A percentile compares a stretch with the other conserved stretches of the same genome.
Evolutionary conservation across 2,329 filamentous ascomycete genomes (phyloP).

Genomic region (Fusarium austroafricanum): DNA sequence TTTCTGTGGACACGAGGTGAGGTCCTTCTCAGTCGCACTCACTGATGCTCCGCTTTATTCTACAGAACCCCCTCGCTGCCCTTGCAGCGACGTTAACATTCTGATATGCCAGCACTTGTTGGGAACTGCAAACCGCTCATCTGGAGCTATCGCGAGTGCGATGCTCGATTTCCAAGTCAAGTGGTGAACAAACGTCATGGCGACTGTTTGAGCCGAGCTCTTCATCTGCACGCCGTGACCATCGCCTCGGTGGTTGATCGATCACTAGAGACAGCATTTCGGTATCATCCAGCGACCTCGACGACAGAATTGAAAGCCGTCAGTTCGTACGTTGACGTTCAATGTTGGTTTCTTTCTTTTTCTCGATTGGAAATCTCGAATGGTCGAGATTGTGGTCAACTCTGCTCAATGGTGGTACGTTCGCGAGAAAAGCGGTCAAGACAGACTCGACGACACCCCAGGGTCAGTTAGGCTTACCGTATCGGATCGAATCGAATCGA

Average conservation of each 20-base stretch:
- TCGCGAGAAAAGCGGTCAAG: slow-evolving; percentile 18
- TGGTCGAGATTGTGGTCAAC: background rate
- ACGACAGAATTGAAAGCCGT: background rate
- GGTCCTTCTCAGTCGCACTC: background rate
- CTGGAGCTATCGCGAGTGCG: slow-evolving; percentile 3
- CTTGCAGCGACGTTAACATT: background rate
- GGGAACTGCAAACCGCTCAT: background rate
- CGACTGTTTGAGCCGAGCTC: background rate
- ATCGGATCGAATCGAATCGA: background rate
- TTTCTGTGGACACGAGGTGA: background rate
- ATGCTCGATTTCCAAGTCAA: background rate
- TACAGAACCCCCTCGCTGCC: background rate
- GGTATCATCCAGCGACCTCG: background rate
- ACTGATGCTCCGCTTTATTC: background rate
- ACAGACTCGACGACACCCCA: background rate
- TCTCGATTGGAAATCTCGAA: background rate
- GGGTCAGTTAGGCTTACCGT: background rate
- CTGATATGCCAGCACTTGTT: background rate
- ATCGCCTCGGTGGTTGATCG: too few relatives aligned
- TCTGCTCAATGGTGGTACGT: background rate
- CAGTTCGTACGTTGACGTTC: background rate
- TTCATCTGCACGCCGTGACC: too few relatives aligned
- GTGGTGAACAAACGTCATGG: background rate
- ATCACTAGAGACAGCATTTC: background rate
- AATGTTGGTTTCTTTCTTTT: background rate